These are phyloP conservation scores for Anthostomella pinea DNA, from an alignment of 2,329 filamentous ascomycete genomes.

Conservation along the genomic window DNA sequence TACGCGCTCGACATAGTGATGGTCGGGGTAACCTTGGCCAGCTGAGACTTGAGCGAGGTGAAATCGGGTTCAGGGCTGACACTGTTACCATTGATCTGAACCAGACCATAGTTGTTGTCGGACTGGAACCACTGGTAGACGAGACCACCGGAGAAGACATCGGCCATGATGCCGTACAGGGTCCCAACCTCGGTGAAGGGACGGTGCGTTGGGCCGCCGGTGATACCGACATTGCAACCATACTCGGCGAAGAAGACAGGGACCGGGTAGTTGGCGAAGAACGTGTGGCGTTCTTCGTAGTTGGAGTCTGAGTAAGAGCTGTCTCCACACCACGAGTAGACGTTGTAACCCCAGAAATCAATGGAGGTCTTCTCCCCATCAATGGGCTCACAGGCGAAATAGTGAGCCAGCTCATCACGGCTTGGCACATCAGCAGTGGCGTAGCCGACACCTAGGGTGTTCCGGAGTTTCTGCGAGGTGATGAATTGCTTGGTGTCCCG, in stretches of 20 bases:
- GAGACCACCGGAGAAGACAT: conserved; percentile 91
- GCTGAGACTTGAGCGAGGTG: conserved; percentile 65
- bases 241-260: conserved; percentile 99
- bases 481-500: conserved; percentile 96
- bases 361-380: conserved; percentile 55
- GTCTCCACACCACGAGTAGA: conserved; percentile 97
- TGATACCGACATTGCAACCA: conserved; percentile 73
- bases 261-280: conserved; percentile 86
- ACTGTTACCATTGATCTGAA: conserved; percentile 55
- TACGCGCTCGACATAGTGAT: conserved; percentile 66
- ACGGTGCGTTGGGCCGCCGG: conserved; percentile 59
- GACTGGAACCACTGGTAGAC: conserved; percentile 99
- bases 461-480: conserved; percentile 70
- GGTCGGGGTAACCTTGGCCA: conserved; percentile 65
- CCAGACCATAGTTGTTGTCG: conserved; percentile 81
- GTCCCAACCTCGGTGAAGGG: conserved; percentile 81
- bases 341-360: conserved; percentile 99
- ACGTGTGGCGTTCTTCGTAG: conserved; percentile 77
- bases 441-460: conserved; percentile 82
- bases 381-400: conserved; percentile 85
- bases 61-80: conserved; percentile 74
- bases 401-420: conserved; percentile 77
- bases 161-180: conserved; percentile 79
- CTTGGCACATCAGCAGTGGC: conserved; percentile 88
- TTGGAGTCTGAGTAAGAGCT: conserved; percentile 75